A percentile compares a stretch with the other conserved stretches of the same genome.
Conservation (phyloP, 805 yeast species). For the Pichia exigua region DNA sequence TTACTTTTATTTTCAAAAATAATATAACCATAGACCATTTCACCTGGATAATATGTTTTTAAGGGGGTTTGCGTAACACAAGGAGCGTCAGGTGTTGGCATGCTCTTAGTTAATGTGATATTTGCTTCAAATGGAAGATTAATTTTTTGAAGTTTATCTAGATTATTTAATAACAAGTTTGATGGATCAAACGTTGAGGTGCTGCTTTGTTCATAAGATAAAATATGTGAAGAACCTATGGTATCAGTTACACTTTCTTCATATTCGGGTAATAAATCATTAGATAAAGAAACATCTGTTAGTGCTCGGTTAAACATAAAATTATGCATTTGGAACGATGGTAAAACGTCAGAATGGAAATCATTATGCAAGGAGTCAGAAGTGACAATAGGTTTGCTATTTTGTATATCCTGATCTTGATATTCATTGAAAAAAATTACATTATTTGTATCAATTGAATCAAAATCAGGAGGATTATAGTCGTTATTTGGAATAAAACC, state of each 20-base stretch:
- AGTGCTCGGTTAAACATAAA: conserved; percentile 22
- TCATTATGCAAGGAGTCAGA: background rate
- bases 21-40: conserved; percentile 50
- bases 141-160: conserved; percentile 12
- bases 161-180: conserved; percentile 19
- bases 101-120: conserved; percentile 32
- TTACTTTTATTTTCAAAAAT: conserved; percentile 33
- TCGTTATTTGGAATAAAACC: background rate
- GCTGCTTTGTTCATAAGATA: conserved; percentile 8
- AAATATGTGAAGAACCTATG: conserved; percentile 1
- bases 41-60: conserved; percentile 59
- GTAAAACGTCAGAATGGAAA: conserved; percentile 21
- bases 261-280: conserved; percentile 17
- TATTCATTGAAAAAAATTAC: background rate
- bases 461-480: background rate
- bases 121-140: conserved; percentile 7
- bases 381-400: background rate
- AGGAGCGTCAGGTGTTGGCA: conserved; percentile 23
- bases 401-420: background rate
- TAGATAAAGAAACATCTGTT: conserved; percentile 5
- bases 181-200: conserved; percentile 5
- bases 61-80: conserved; percentile 24
- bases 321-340: conserved; percentile 64
- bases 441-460: background rate
- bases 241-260: conserved; percentile 7